Evolutionary conservation across 2,329 filamentous ascomycete genomes (phyloP), one percentile per base, ranked within the genome.

Genomic region (Aspergillus sp.): DNA sequence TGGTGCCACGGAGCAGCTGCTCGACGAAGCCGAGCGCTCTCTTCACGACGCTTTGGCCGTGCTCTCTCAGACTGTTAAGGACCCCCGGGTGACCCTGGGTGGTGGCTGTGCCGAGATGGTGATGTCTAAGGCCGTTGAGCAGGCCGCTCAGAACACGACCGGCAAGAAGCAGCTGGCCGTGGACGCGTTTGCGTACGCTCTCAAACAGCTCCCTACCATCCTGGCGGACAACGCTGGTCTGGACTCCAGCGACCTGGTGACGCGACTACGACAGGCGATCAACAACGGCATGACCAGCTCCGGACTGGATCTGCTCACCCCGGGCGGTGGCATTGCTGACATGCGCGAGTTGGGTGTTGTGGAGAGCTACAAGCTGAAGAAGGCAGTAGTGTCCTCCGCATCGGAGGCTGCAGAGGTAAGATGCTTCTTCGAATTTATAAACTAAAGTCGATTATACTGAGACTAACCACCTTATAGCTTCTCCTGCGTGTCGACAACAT

Each of bases 331-430:
- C 48, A 92, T 99, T 72, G 85, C 91, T 12, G 95, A 99, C 73
- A 99, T 99, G 95, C 87, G 94, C 57, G 92, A 99, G 71, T 76
- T 96, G 51, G 95, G 95, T 48, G 93, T 99, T 28, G 90, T 99
- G 68, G 95, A 99, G 82, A 96, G 92, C 78, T 98, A 97, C 84
- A 99, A 99, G 85, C 81, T 99, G 76, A 99, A 99, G 87, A 90
- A 88, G 76, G 95, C 95, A n/a, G 95, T 99, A 57, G 95, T 99
- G 55, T 96, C 91, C 56, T 97, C 92, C 63, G 95, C 95, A 21
- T 96, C 92, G 60, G 95, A 99, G 80, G 95, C 95, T 64, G 93
- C 95, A 67, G 95, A 99, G 86, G 92, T 96, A 83, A 82, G 88
- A 63, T 76, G n/a, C 50, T 19, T 7, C n/a, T 32, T 10, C 30